Conservation (phyloP, 2,329 filamentous ascomycete species). For the Zymoseptoria crescenta region DNA sequence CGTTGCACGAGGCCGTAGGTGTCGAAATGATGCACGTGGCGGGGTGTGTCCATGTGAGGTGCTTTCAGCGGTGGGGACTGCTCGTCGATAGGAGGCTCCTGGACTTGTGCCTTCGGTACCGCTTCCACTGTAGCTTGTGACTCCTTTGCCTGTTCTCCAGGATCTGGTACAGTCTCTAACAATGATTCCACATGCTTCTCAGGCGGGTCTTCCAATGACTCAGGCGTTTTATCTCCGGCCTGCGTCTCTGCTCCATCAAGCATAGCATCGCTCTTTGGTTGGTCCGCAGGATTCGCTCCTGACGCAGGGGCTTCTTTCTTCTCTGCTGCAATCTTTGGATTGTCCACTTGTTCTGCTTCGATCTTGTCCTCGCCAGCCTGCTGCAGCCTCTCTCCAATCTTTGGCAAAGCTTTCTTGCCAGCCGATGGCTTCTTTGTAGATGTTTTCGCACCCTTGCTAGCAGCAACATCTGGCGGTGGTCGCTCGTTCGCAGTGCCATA, state of each 20-base stretch:
- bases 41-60: slow-evolving; percentile 59
- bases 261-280: slow-evolving; percentile 17
- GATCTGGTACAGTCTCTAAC: slow-evolving; percentile 24
- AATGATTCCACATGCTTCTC: slow-evolving; percentile 23
- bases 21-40: slow-evolving; percentile 94
- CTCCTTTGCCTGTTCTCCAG: slow-evolving; percentile 15
- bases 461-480: slow-evolving; percentile 33
- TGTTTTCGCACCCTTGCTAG: slow-evolving; percentile 16
- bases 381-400: slow-evolving; percentile 26
- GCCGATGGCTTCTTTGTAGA: slow-evolving; percentile 4
- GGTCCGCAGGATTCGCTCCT: slow-evolving; percentile 6
- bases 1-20: slow-evolving; percentile 82
- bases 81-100: slow-evolving; percentile 22
- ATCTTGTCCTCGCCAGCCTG: slow-evolving; percentile 22
- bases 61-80: slow-evolving; percentile 45
- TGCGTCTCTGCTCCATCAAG: slow-evolving; percentile 13
- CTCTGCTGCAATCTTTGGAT: slow-evolving; percentile 1
- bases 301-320: slow-evolving; percentile 13
- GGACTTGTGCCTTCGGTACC: slow-evolving; percentile 22
- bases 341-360: slow-evolving; percentile 11
- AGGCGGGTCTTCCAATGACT: slow-evolving; percentile 9
- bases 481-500: slow-evolving; percentile 42
- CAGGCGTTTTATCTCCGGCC: slow-evolving; percentile 5
- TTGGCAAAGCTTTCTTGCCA: slow-evolving; percentile 20
- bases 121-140: slow-evolving; percentile 2